Conservation (phyloP, 345 rosid genomes). For the Kernera saxatilis region DNA sequence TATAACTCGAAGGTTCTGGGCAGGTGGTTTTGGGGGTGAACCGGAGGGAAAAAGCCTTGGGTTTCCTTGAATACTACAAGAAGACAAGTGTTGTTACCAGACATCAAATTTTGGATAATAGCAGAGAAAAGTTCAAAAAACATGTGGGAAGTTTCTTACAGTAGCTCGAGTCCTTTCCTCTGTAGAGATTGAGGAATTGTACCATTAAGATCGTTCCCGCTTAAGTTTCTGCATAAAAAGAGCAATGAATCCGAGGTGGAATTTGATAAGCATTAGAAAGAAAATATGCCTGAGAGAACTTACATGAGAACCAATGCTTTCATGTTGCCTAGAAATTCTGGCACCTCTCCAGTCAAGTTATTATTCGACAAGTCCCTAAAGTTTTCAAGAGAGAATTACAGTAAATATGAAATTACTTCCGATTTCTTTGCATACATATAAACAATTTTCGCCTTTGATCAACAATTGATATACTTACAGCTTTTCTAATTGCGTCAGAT, state of each 20-base stretch:
- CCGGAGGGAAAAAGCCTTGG: background rate
- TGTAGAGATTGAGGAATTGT: constrained; percentile 34
- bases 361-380: constrained; percentile 58
- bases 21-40: background rate
- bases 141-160: background rate
- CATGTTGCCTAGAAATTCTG: constrained; percentile 40
- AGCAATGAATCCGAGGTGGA: background rate
- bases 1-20: background rate
- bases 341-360: constrained; percentile 42
- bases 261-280: background rate
- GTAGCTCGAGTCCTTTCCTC: constrained; percentile 8
- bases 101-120: background rate
- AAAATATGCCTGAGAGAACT: constrained; percentile 17
- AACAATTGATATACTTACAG: constrained; percentile 32
- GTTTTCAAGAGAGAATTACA: background rate
- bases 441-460: background rate
- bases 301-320: constrained; percentile 36
- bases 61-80: constrained; percentile 1
- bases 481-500: constrained; percentile 25
- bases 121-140: background rate
- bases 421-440: background rate
- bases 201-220: constrained; percentile 40
- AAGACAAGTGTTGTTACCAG: background rate
- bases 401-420: background rate
- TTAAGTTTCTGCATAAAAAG: constrained; percentile 35